Conservation (phyloP, 352 stramenopile species). For the Hyaloperonospora brassicae region DNA sequence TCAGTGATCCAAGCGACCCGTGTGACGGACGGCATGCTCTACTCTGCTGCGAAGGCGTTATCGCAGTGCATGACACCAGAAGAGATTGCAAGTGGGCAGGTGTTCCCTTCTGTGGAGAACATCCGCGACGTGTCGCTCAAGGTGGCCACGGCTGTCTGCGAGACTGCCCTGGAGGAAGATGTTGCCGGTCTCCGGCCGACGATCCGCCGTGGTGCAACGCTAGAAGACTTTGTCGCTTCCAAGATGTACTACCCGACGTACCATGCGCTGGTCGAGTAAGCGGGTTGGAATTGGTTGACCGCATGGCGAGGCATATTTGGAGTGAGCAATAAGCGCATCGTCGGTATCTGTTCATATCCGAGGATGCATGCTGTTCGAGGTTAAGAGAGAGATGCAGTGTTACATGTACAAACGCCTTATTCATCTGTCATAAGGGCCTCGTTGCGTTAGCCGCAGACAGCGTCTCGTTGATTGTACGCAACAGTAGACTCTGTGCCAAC, state of each 20-base stretch:
- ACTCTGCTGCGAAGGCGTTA: slow-evolving; percentile 90
- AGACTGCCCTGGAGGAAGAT: slow-evolving; percentile 84
- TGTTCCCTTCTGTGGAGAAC: slow-evolving; percentile 90
- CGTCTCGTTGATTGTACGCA: too few relatives aligned
- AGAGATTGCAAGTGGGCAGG: slow-evolving; percentile 86
- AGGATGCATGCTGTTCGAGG: too few relatives aligned
- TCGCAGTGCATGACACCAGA: slow-evolving; percentile 89
- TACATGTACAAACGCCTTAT: slow-evolving; percentile 17
- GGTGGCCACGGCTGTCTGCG: slow-evolving; percentile 89
- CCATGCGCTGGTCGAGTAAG: slow-evolving; percentile 87
- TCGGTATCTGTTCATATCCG: too few relatives aligned
- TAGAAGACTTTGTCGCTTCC: slow-evolving; percentile 85
- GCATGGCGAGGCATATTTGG: neutral
- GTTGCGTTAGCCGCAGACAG: too few relatives aligned
- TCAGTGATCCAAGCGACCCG: slow-evolving; percentile 71
- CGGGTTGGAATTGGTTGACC: neutral
- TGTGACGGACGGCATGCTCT: slow-evolving; percentile 93
- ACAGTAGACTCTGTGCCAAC: too few relatives aligned
- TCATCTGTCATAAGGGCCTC: neutral
- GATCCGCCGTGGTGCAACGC: slow-evolving; percentile 58
- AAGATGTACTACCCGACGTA: slow-evolving; percentile 96
- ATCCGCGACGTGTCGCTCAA: slow-evolving; percentile 91
- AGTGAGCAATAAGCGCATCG: too few relatives aligned
- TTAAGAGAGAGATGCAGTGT: slow-evolving; percentile 13
- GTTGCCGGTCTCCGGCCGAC: slow-evolving; percentile 71